Conservation (phyloP, 2,329 filamentous ascomycete species). For the Thelonectria discophora region DNA sequence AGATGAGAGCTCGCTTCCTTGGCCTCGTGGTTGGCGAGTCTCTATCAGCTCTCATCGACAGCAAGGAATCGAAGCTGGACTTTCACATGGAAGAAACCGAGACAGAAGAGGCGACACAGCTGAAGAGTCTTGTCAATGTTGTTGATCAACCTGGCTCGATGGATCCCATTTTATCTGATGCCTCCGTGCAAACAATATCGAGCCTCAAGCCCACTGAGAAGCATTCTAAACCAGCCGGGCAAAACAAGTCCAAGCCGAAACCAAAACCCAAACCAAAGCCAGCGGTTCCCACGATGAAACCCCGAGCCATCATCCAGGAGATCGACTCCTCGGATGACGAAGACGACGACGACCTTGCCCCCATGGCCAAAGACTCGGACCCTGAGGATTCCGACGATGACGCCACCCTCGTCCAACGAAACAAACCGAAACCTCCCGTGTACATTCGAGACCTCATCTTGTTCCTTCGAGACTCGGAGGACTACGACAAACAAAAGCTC, state of each 20-base stretch:
- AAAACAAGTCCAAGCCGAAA: slow-evolving; percentile 30
- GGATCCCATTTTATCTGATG: slow-evolving; percentile 55
- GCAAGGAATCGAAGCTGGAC: slow-evolving; percentile 76
- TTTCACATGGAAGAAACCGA: slow-evolving; percentile 86
- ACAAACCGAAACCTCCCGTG: slow-evolving; percentile 85
- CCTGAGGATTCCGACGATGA: slow-evolving; percentile 93
- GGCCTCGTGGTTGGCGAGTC: slow-evolving; percentile 89
- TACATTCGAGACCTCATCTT: slow-evolving; percentile 87
- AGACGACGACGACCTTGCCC: slow-evolving; percentile 73
- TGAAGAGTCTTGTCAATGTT: slow-evolving; percentile 71
- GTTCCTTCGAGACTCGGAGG: slow-evolving; percentile 82
- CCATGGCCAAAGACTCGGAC: slow-evolving; percentile 89
- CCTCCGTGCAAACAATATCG: slow-evolving; percentile 4
- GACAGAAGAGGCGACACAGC: slow-evolving; percentile 77
- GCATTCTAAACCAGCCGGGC: slow-evolving; percentile 13
- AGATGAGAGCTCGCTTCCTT: slow-evolving; percentile 78
- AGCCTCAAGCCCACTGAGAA: not conserved
- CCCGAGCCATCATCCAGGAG: slow-evolving; percentile 70
- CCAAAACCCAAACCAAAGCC: slow-evolving; percentile 43
- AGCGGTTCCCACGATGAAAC: slow-evolving; percentile 42
- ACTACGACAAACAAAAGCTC: slow-evolving; percentile 84
- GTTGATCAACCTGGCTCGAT: slow-evolving; percentile 70
- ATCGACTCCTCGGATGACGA: slow-evolving; percentile 67
- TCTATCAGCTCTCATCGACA: slow-evolving; percentile 69
- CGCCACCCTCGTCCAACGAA: slow-evolving; percentile 82